Base-by-base conservation (phyloP, 441 rosid species). In the Lepidium campestre region DNA sequence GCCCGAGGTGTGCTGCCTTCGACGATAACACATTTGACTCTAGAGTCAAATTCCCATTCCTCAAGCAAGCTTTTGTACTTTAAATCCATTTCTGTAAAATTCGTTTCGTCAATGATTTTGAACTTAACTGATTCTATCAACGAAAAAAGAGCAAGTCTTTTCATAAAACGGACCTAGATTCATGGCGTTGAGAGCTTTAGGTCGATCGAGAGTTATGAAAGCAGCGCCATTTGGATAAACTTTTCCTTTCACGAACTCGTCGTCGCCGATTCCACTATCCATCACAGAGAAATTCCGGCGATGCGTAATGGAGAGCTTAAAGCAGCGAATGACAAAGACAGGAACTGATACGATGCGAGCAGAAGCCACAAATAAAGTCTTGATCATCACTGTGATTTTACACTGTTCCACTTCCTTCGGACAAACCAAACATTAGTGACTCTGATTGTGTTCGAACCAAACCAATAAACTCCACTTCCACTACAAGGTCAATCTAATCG, bases 101-200 rank as follows among this genome's bases (percentile, higher is more conserved):
- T 10, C 13, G 23, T 6, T 25, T 57, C 8, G 12, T 46, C 6
- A 18, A 41, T 56, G 15, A 57, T 3, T 29, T 7, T 57, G 15
- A 62, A 14, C 20, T 57, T 48, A 22, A 15, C 15, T 49, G 5
- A 17, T 7, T 18, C 19, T 20, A 34, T 9, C 17, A 13, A 10
- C 41, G n/a, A 42, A 34, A 20, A 7, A 2, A 5, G 39, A 22
- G 47, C 5, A 32, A 62, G 23, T 41, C 25, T 46, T 57, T 67
- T 0, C 12, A 1, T 10, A 63, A 42, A 10, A 53, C 1, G 5
- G 22, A 57, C 62, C 47, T 57, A 57, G 66, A 78, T 82, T 86
- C 96, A 93, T 88, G 83, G 98, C 96, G 75, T 89, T 91, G 73
- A 93, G 97, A 60, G 96, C 90, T 74, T 86, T 88, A 50, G 98